phyloP scores from a whole-genome alignment of 2,329 filamentous ascomycete genomes.

The Fusarium sp. region DNA sequence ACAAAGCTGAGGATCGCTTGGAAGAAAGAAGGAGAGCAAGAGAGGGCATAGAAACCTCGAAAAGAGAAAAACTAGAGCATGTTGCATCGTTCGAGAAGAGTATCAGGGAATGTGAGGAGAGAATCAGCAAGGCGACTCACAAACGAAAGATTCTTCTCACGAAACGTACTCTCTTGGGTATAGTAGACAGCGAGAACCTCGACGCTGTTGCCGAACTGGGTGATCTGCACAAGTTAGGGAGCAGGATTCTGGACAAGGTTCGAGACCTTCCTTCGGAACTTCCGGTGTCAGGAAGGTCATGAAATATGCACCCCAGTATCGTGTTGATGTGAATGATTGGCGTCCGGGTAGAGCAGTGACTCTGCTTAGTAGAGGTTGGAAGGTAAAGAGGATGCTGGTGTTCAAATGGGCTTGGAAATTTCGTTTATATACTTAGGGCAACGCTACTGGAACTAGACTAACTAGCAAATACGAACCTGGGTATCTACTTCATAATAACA shows the following conservation, averaged over 20 bases:
- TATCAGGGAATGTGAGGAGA: background rate
- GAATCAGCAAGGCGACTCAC: background rate
- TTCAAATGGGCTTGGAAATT: too few species aligned
- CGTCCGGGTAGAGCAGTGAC: too few species aligned
- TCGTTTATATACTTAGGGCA: too few species aligned
- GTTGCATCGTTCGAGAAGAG: background rate
- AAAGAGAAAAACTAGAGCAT: background rate
- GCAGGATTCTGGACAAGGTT: background rate
- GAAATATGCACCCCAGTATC: too few species aligned
- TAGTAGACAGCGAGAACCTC: background rate
- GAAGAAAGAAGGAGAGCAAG: background rate
- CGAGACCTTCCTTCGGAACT: too few species aligned
- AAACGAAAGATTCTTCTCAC: background rate
- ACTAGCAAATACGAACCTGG: constrained; percentile 15
- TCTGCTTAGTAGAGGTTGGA: too few species aligned
- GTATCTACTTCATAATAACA: constrained; percentile 30
- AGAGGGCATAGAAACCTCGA: too few species aligned
- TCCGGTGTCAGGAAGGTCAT: too few species aligned
- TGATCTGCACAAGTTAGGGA: background rate
- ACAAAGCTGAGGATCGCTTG: background rate
- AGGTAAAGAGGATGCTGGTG: too few species aligned
- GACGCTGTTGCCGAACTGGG: background rate
- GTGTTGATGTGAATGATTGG: background rate
- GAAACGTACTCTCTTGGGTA: background rate
- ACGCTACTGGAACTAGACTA: background rate